Base-by-base conservation (phyloP, 352 stramenopile genomes). In the Paralagenidium karlingii region DNA sequence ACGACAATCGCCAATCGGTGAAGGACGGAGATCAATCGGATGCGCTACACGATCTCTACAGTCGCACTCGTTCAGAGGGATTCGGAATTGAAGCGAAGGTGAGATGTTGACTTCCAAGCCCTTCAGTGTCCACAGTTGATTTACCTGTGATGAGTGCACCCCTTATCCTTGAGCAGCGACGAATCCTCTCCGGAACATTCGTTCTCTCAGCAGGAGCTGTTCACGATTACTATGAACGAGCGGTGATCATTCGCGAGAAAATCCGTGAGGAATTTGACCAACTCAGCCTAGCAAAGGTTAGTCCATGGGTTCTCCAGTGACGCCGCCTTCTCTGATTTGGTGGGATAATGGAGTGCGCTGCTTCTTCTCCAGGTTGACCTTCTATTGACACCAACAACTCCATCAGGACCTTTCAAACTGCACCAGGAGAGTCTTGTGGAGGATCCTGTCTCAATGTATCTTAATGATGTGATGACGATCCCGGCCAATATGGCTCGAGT, bases 381-480 rank as follows among this genome's bases (percentile, higher is more conserved):
- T 8, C 60, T 96, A 19, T 40, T 96, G 28, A 89, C 78, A 0
- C 82, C 82, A 5, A 90, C 80, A 9, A 93, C 84, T 1, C 84
- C 86, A 6, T 75, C 84, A 2, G 70, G 75, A 5, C 78, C 83
- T 3, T 93, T 93, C 41, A 47, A 55, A 13, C 32, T 89, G 5
- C 47, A 73, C 28, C 68, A 64, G 50, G 64, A 68, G 20, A 62
- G 73, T 36, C 44, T 53, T 9, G 62, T 69, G 34, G 68, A 73
- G 18, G 78, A 93, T 32, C 79, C 77, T 0, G 66, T 94, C 10
- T 61, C 50, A 8, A 86, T 89, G 70, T 95, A 94, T 44, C 50
- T 94, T 31, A 95, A 94, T 49, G 87, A 96, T 44, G 77, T 96
- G 18, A 92, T 96, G 63, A 96, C 85, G 2, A 82, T 96, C 18